These are phyloP conservation scores for Megacollybia platyphylla DNA, from an alignment of 1,284 basidiomycete species.

Conservation along the genomic window DNA sequence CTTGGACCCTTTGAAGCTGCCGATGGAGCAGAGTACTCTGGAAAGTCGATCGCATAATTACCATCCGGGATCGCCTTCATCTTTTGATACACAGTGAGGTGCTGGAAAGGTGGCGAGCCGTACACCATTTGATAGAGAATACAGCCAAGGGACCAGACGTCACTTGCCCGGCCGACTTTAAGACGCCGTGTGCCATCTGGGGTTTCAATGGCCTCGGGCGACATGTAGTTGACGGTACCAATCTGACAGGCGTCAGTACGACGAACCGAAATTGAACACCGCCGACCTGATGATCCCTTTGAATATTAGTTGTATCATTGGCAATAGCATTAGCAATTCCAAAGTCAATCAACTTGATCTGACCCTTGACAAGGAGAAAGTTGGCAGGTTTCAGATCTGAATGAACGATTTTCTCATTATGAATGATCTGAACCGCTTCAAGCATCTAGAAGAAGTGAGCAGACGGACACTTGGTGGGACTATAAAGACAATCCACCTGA, in stretches of 20 bases:
- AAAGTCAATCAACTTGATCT: constrained; percentile 92
- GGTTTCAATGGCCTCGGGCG: constrained; percentile 82
- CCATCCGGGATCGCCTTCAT: constrained; percentile 80
- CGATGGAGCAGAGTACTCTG: constrained; percentile 47
- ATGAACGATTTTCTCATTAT: constrained; percentile 94
- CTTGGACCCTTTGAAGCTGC: constrained; percentile 17
- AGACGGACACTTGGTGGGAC: constrained; percentile 1
- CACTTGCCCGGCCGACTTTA: constrained; percentile 78
- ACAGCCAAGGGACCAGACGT: constrained; percentile 96
- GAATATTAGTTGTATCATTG: constrained; percentile 94
- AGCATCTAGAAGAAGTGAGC: constrained; percentile 56
- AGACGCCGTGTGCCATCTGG: constrained; percentile 67
- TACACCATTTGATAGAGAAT: constrained; percentile 99
- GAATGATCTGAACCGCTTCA: constrained; percentile 89
- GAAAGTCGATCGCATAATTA: constrained; percentile 63
- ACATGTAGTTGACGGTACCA: constrained; percentile 94
- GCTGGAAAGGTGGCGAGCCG: constrained; percentile 85
- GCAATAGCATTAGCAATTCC: constrained; percentile 96
- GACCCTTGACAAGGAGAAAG: constrained; percentile 87
- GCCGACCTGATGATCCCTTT: constrained; percentile 79
- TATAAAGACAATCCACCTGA: constrained; percentile 45
- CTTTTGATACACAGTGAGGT: constrained; percentile 73
- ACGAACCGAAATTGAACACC: background rate
- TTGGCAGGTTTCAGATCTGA: constrained; percentile 95
- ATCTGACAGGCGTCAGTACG: constrained; percentile 33